These are phyloP conservation scores for Pistacia integerrima DNA, from an alignment of 345 rosid genomes.

Conservation along the genomic window DNA sequence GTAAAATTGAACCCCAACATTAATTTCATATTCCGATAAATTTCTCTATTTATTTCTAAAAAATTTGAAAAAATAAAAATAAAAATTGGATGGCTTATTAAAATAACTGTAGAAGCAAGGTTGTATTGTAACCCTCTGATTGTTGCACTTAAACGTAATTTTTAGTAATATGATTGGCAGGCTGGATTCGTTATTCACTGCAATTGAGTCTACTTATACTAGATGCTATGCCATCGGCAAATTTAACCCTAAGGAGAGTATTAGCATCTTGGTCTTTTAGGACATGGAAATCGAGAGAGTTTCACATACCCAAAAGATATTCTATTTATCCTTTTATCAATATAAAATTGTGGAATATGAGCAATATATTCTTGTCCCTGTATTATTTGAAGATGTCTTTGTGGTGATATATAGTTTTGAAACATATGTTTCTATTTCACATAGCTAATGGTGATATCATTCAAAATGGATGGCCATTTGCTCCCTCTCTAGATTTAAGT, in stretches of 20 bases:
- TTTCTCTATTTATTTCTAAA: neutral
- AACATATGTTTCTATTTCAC: constrained; percentile 42
- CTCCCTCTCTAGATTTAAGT: constrained; percentile 50
- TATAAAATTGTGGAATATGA: constrained; percentile 1
- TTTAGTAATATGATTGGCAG: neutral
- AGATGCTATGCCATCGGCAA: neutral
- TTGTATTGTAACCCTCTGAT: neutral
- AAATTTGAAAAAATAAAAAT: neutral
- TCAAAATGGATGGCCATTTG: constrained; percentile 50
- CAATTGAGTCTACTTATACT: neutral
- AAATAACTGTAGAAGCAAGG: neutral
- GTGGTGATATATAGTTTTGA: constrained; percentile 5
- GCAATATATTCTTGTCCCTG: neutral
- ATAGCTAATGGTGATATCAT: constrained; percentile 49
- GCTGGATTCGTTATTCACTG: neutral
- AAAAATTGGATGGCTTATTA: too few relatives aligned
- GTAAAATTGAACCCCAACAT: neutral
- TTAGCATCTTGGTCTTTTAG: neutral
- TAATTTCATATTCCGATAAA: neutral
- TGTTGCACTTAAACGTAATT: neutral
- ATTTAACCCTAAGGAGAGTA: neutral
- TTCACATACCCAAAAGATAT: too few relatives aligned
- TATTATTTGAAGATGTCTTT: neutral
- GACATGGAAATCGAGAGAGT: too few relatives aligned
- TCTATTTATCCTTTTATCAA: neutral